Base-by-base conservation (phyloP, 2,329 filamentous ascomycete species). In the Nannizziopsis arthrosporioides region DNA sequence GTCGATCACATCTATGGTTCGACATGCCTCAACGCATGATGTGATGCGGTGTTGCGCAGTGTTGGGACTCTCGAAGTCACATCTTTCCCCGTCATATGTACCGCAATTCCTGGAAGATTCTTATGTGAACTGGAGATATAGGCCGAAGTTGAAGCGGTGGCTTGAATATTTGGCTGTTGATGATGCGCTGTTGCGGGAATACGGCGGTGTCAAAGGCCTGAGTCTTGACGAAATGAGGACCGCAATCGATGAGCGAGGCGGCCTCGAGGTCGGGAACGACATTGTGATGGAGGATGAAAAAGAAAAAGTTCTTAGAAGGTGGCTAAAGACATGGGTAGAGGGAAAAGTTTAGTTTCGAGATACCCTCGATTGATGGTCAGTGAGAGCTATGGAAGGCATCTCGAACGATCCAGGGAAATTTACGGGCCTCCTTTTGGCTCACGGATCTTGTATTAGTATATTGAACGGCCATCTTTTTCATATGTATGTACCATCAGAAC, bases 161-260 rank as follows among this genome's bases (percentile, higher is more conserved):
- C 67, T 86, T 55, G 66, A 72, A 36, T 85, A 84, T 59, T 62
- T 95, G 53, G 73, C 73, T 40, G 66, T 73, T 34, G 89, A 95
- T 66, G 86, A 93, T 65, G 65, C 59, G 53, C 68, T 90, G 62
- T 74, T 95, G 42, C 58, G 73, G 14, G 68, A 72, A 34, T 75
- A 77, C 41, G 84, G 84, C 1, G 84, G 81, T 0, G 73, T 76
- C 4, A 54, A 60, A 2, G 73, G 66, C 17, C 67, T 93, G 56
- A 74, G 74, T 54, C 66, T 66, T 6, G 75, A 77, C 35, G 86
- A 93, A 69, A 67, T 88, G 15, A 67, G 69, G 51, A 73, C 86
- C 51, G 85, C 85, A 11, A 84, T 83, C 57, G 73, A 78, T 49
- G 84, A 87, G 54, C 73, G 84, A 11, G 85, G 82, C 3, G 65